A percentile compares a stretch with the other conserved stretches of the same genome.
Evolutionary conservation across 495 filamentous ascomycete genomes (phyloP).

Genomic region (Daldinia decipiens): DNA sequence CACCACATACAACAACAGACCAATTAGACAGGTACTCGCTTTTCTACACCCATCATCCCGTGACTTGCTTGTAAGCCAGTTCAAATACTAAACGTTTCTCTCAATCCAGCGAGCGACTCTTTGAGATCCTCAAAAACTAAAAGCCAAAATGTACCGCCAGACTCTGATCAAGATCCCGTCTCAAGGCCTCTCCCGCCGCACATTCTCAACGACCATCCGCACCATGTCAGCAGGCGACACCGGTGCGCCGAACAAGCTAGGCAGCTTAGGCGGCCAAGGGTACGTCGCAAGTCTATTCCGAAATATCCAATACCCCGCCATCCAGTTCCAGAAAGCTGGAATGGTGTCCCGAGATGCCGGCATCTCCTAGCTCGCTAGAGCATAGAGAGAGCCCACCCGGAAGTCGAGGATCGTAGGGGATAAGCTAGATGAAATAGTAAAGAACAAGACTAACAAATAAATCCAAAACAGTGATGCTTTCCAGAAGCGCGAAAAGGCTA

Average conservation of each 20-base stretch:
- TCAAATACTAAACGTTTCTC: conserved; percentile 1
- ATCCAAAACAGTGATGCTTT: conserved; percentile 77
- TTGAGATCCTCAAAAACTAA: background rate
- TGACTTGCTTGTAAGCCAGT: conserved; percentile 19
- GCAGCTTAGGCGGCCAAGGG: conserved; percentile 53
- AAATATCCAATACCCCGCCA: conserved; percentile 1
- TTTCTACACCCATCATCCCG: conserved; percentile 14
- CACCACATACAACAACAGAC: conserved; percentile 18
- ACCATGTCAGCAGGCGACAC: conserved; percentile 76
- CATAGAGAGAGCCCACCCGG: background rate
- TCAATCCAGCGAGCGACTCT: conserved; percentile 4
- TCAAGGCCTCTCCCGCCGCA: conserved; percentile 58
- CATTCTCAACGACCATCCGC: conserved; percentile 71
- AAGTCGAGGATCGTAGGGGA: background rate
- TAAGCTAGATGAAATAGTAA: conserved; percentile 2
- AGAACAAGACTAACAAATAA: conserved; percentile 20
- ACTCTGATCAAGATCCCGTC: conserved; percentile 65
- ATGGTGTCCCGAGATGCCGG: background rate
- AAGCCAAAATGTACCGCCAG: conserved; percentile 72
- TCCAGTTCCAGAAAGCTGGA: conserved; percentile 1
- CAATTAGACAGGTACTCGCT: conserved; percentile 34
- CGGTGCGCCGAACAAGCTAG: conserved; percentile 65
- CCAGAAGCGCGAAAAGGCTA: conserved; percentile 87
- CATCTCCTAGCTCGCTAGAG: background rate
- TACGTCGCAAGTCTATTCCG: conserved; percentile 46